phyloP scores from a whole-genome alignment of 2,329 filamentous ascomycete species.

The Teratosphaeria gauchensis region DNA sequence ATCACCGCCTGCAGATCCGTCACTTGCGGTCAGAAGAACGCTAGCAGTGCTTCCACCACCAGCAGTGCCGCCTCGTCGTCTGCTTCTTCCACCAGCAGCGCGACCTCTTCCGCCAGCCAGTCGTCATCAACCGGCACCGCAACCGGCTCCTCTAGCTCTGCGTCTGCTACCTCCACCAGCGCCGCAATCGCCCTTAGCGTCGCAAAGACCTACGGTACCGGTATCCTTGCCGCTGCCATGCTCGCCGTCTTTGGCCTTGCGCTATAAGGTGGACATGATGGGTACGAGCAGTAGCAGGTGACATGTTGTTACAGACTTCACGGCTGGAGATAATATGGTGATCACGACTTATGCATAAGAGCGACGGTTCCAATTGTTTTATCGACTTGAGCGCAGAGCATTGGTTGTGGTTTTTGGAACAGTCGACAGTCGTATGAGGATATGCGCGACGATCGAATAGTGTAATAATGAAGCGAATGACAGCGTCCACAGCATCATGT shows the following conservation, averaged over 20 bases:
- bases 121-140: conserved; percentile 10
- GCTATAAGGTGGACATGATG: conserved; percentile 34
- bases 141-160: conserved; percentile 6
- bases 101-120: conserved; percentile 22
- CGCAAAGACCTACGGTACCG: conserved; percentile 43
- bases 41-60: conserved; percentile 25
- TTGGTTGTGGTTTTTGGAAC: neutral
- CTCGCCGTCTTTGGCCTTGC: conserved; percentile 48
- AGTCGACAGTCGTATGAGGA: neutral
- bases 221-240: conserved; percentile 39
- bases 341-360: neutral
- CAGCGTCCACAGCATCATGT: neutral
- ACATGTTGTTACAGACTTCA: neutral
- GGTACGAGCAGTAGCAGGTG: neutral
- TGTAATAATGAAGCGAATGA: conserved; percentile 1
- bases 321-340: neutral
- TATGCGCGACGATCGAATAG: neutral
- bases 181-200: conserved; percentile 38
- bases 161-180: conserved; percentile 25
- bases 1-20: conserved; percentile 38
- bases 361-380: neutral
- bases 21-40: conserved; percentile 45
- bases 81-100: conserved; percentile 12
- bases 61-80: conserved; percentile 15
- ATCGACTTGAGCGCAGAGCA: neutral